Conservation (phyloP, 148 eudicot species). For the Amaranthus palmeri region DNA sequence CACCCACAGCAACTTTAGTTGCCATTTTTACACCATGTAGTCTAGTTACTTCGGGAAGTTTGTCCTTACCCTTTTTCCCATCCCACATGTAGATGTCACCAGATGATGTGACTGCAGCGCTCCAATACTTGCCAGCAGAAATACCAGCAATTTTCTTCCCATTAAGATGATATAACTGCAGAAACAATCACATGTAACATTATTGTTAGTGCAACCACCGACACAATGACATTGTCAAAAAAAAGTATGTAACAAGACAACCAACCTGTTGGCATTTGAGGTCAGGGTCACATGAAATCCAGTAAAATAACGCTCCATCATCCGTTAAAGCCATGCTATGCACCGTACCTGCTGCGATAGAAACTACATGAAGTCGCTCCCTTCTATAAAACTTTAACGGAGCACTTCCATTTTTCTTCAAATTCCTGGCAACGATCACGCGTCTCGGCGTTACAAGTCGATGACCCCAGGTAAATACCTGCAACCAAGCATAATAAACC, state of each 20-base stretch:
- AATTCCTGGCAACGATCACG: constrained; percentile 61
- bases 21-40: constrained; percentile 85
- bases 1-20: constrained; percentile 82
- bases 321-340: constrained; percentile 87
- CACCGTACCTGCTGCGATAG: constrained; percentile 81
- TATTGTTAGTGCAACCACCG: background rate
- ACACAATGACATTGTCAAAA: background rate
- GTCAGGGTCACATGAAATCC: constrained; percentile 87
- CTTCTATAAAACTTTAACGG: constrained; percentile 70
- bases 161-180: constrained; percentile 57
- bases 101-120: constrained; percentile 68
- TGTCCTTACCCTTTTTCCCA: constrained; percentile 58
- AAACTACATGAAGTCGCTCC: constrained; percentile 71
- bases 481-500: constrained; percentile 21
- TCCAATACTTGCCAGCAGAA: constrained; percentile 93
- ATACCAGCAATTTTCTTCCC: constrained; percentile 60
- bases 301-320: constrained; percentile 87
- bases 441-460: constrained; percentile 95
- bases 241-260: constrained; percentile 1
- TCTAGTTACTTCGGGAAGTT: constrained; percentile 52
- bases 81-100: constrained; percentile 95
- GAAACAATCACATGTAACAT: background rate
- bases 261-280: constrained; percentile 88
- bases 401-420: constrained; percentile 65
- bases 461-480: constrained; percentile 99